Base-by-base conservation (phyloP, 1,284 basidiomycete species). In the Neonothopanus nambi region DNA sequence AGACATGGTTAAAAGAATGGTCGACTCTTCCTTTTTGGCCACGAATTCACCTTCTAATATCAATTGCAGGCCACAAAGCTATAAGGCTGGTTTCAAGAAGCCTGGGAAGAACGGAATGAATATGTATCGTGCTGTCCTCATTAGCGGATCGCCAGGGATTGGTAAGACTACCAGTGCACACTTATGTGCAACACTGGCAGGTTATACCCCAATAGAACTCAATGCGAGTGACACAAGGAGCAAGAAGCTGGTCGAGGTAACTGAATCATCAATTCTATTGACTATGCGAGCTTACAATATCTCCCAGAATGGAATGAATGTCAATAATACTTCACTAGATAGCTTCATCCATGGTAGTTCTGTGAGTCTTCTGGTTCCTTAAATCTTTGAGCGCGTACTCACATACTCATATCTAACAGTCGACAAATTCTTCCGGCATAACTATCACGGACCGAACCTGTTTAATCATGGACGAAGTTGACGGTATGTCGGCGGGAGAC, bases 401-500 rank as follows among this genome's bases (percentile, higher is more conserved):
- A 33, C 30, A n/a, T n/a, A 44, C 24, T 46, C 40, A 23, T 54
- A n/a, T 18, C 43, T 55, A 11, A 57, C 37, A 41, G 17, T 59
- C 85, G 87, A 85, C 81, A 1, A 89, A 91, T 56, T 82, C 82
- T 0, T 75, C 82, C 2, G 91, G 87, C 1, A 71, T 95, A 2
- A 65, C 75, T 11, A 84, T 98, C 57, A 92, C 89, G 0, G 84
- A 91, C 60, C 85, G 81, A 63, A 86, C 91, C 0, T 93, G 94
- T 59, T 74, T 99, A 41, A 98, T 99, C 68, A 98, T 99, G 94
- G 97, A 99, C 67, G 97, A 99, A 69, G 96, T 99, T 0, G 96
- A 99, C 63, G 96, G 97, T 7, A 99, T 99, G 95, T 97, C 94
- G 5, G 92, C 93, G 2, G 96, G 96, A 23, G 97, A 99, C 70